Evolutionary conservation across 2,329 filamentous ascomycete genomes (phyloP).

Genomic region (Microsporum canis): DNA sequence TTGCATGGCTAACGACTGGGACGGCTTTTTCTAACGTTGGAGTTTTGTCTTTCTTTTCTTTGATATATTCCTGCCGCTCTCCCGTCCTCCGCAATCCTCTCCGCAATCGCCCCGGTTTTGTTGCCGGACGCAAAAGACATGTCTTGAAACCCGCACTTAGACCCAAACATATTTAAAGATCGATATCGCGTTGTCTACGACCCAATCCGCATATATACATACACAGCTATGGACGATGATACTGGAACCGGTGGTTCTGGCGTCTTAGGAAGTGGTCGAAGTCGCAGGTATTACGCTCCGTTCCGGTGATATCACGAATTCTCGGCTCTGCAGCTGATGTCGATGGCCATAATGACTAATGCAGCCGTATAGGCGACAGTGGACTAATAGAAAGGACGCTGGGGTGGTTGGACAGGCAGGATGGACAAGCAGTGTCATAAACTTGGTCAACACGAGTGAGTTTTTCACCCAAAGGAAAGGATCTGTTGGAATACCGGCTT

Average conservation of each 20-base stretch:
- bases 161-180: background rate
- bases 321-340: background rate
- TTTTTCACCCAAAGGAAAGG: background rate
- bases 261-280: constrained; percentile 8
- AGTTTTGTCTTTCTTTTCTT: background rate
- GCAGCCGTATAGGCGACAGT: constrained; percentile 13
- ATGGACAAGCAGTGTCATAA: constrained; percentile 84
- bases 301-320: background rate
- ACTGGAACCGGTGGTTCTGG: constrained; percentile 4
- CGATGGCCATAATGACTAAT: background rate
- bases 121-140: background rate
- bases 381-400: constrained; percentile 57
- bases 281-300: constrained; percentile 9
- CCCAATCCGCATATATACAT: background rate
- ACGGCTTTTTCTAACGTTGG: background rate
- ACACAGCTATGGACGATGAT: constrained; percentile 10
- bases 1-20: background rate
- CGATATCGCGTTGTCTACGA: background rate
- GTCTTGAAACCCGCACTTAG: background rate
- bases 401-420: constrained; percentile 64
- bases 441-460: constrained; percentile 87
- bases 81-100: background rate
- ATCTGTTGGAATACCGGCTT: background rate
- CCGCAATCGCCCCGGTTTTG: background rate
- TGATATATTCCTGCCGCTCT: background rate